Base-by-base conservation (phyloP, 2,329 filamentous ascomycete genomes). In the Emmonsia crescens region DNA sequence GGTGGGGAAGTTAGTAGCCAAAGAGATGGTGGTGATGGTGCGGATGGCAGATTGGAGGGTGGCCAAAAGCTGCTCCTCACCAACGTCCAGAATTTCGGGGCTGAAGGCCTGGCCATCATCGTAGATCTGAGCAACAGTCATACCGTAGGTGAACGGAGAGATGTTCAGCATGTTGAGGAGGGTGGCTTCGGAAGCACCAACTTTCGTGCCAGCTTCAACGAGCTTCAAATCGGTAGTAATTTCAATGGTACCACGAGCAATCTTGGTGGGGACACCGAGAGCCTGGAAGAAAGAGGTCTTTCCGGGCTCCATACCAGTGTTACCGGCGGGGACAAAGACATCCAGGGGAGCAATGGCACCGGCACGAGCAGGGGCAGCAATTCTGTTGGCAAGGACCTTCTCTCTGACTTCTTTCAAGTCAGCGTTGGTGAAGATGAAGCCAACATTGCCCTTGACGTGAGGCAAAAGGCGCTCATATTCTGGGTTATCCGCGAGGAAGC, bases 271-370 rank as follows among this genome's bases (percentile, higher is more conserved):
- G 78, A 99, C 91, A 91, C 93, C 93, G 81, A 99, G 94, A 75
- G 94, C 94, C 88, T 99, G 94, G 92, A 99, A 99, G 91, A 99
- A 99, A 78, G 94, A 97, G 76, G 94, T 99, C 89, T 99, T 99
- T 81, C 95, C 95, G 78, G 94, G 95, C 82, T 99, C 94, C 94
- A 99, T 99, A 83, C 94, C 94, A 75, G 94, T 99, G 89, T 99
- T 99, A 81, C 94, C 94, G 72, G 92, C 94, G 70, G 94, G 94
- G 71, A 99, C 79, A 83, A 82, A 99, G 78, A 99, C 94, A 80
- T 99, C 95, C 75, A 77, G 80, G 70, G 95, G 94, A 71, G 94
- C 95, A 72, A 99, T 75, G 75, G 95, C 94, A 88, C 95, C 95
- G 74, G 94, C 93, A 90, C 94, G 91, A 72, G 94, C 94, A 68